Percentiles rank a stretch among this genome's conserved stretches.
Conservation (phyloP, 2,329 filamentous ascomycete genomes). For the Plenodomus biglobosus region DNA sequence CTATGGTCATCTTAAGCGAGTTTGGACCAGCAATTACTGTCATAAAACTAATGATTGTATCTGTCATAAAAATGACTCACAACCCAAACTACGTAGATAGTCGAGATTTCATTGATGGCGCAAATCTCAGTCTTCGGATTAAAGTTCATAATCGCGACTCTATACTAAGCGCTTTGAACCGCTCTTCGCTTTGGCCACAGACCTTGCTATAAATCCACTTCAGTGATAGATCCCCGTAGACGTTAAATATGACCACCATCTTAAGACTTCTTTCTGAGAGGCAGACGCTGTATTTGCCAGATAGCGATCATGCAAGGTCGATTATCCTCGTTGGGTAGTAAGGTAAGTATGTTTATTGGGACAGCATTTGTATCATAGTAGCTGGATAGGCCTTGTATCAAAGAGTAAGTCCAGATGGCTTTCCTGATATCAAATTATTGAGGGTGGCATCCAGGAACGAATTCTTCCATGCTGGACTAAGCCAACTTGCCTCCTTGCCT, state of each 20-base stretch:
- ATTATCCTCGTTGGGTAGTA: neutral
- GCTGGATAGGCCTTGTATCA: too few species aligned
- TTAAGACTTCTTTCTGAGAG: neutral
- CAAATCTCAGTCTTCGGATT: neutral
- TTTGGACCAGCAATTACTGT: too few species aligned
- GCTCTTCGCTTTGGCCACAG: too few species aligned
- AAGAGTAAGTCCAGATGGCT: too few species aligned
- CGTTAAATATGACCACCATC: neutral
- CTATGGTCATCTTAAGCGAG: neutral
- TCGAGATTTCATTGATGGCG: neutral
- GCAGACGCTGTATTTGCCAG: neutral
- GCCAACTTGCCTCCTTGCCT: too few species aligned
- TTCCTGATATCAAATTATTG: too few species aligned
- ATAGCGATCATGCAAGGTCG: neutral
- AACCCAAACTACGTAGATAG: neutral
- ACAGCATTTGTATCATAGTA: too few species aligned
- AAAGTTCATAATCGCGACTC: neutral
- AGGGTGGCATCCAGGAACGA: too few species aligned
- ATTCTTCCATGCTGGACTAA: too few species aligned
- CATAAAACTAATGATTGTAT: too few species aligned
- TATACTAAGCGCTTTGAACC: neutral
- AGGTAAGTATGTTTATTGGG: neutral
- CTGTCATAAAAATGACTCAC: too few species aligned
- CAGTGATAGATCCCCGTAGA: neutral
- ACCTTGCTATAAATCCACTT: neutral